phyloP scores from a whole-genome alignment of 179 eudicot genomes.

The Monotropa hypopitys region DNA sequence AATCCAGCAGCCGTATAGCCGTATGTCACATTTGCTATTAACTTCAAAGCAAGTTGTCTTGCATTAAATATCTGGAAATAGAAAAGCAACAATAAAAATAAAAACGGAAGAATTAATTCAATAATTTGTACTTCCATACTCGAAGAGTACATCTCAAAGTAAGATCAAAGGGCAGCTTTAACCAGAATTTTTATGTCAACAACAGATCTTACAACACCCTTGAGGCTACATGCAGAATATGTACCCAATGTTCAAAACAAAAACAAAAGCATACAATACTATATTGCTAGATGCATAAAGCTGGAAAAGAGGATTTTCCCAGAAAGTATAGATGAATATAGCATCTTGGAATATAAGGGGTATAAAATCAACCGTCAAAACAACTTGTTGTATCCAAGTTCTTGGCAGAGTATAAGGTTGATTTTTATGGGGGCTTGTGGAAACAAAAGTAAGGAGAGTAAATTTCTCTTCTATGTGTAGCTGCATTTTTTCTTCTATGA shows the following conservation, averaged over 20 bases:
- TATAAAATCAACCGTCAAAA: too few species aligned
- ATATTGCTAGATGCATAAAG: background rate
- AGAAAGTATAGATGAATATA: too few species aligned
- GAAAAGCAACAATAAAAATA: background rate
- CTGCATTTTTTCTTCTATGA: too few species aligned
- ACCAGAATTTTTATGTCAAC: background rate
- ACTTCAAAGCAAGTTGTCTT: conserved; percentile 89
- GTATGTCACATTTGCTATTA: conserved; percentile 92
- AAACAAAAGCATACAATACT: background rate
- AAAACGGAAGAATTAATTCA: background rate
- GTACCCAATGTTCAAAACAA: background rate
- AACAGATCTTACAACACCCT: background rate
- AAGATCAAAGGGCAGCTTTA: background rate
- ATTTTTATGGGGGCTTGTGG: too few species aligned
- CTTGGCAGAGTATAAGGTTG: too few species aligned
- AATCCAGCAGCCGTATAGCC: conserved; percentile 99
- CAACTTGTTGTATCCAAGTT: too few species aligned
- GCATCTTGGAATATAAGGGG: too few species aligned
- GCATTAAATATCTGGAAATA: conserved; percentile 62
- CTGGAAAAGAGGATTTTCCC: background rate
- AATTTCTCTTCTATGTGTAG: too few species aligned
- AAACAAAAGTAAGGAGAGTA: too few species aligned
- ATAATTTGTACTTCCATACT: background rate
- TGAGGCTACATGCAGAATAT: background rate
- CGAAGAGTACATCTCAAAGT: background rate